These are phyloP conservation scores for Strigomonas galati DNA, from an alignment of 208 protist genomes.

Conservation along the genomic window DNA sequence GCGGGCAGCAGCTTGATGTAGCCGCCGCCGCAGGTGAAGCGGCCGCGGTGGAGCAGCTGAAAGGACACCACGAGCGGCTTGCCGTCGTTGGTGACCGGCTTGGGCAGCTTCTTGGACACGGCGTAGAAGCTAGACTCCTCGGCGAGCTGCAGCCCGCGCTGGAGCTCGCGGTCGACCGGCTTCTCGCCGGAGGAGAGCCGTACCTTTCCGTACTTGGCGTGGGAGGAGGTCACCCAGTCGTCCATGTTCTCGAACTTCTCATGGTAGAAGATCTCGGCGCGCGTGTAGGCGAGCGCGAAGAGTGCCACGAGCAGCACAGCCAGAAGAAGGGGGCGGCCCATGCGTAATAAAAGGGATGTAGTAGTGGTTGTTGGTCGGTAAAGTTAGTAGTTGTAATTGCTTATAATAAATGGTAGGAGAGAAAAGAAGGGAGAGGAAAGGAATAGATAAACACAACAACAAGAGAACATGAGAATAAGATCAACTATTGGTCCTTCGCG, in stretches of 20 bases:
- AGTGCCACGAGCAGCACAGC: slow-evolving; percentile 16
- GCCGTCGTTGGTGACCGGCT: slow-evolving; percentile 73
- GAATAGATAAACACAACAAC: no score
- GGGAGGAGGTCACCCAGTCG: slow-evolving; percentile 55
- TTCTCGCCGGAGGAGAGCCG: slow-evolving; percentile 43
- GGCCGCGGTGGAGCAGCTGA: slow-evolving; percentile 89
- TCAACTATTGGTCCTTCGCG: no score
- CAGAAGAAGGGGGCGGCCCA: background rate
- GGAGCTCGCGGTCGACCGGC: slow-evolving; percentile 55
- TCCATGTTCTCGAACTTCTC: slow-evolving; percentile 67
- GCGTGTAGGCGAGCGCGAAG: slow-evolving; percentile 24
- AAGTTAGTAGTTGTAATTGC: background rate
- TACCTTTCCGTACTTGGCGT: slow-evolving; percentile 65
- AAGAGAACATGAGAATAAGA: no score
- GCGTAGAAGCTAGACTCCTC: slow-evolving; percentile 89
- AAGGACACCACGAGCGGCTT: slow-evolving; percentile 92
- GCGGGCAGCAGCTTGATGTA: slow-evolving; percentile 93
- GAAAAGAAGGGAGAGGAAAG: background rate
- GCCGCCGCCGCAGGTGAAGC: slow-evolving; percentile 89
- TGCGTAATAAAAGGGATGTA: background rate
- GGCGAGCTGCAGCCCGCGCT: slow-evolving; percentile 83
- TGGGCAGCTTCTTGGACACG: slow-evolving; percentile 70
- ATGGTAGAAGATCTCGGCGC: slow-evolving; percentile 58
- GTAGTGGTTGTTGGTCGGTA: background rate
- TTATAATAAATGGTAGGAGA: background rate